Percentiles rank a stretch among this genome's conserved stretches.
These are phyloP conservation scores for Fistulifera pelliculosa DNA, from an alignment of 108 stramenopile genomes.

Conservation along the genomic window DNA sequence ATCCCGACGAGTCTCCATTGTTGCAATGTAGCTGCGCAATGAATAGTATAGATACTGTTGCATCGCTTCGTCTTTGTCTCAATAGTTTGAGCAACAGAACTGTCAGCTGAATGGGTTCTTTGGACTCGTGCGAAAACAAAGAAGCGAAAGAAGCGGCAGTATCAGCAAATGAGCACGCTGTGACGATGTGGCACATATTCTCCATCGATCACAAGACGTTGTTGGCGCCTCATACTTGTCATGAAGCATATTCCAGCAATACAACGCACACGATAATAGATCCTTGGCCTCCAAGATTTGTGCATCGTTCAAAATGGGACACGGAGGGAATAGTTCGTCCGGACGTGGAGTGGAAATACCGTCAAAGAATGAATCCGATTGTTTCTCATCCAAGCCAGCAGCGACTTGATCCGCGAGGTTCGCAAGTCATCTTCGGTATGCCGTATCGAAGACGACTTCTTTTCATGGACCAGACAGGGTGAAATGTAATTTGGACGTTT, in stretches of 20 bases:
- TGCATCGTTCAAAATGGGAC: too few relatives aligned
- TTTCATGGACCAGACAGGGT: too few relatives aligned
- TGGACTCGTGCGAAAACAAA: too few relatives aligned
- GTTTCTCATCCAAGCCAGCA: too few relatives aligned
- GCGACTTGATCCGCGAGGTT: too few relatives aligned
- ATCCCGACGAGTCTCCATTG: constrained; percentile 21
- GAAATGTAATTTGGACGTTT: too few relatives aligned
- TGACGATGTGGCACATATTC: not conserved
- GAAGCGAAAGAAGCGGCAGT: too few relatives aligned
- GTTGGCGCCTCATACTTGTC: not conserved
- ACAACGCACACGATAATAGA: not conserved
- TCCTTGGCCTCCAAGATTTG: not conserved
- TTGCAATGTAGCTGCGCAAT: constrained; percentile 31
- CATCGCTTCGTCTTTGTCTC: constrained; percentile 27
- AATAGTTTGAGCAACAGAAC: constrained; percentile 4
- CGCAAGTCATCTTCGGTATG: too few relatives aligned
- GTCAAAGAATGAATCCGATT: too few relatives aligned
- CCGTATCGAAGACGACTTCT: too few relatives aligned
- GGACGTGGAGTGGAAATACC: too few relatives aligned
- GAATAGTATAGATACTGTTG: constrained; percentile 45
- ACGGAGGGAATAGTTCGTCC: too few relatives aligned
- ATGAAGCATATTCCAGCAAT: not conserved
- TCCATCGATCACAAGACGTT: not conserved
- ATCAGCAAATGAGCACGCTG: not conserved
- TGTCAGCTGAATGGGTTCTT: constrained; percentile 4